phyloP scores from a whole-genome alignment of 345 rosid species.

The Moricandia moricandioides region DNA sequence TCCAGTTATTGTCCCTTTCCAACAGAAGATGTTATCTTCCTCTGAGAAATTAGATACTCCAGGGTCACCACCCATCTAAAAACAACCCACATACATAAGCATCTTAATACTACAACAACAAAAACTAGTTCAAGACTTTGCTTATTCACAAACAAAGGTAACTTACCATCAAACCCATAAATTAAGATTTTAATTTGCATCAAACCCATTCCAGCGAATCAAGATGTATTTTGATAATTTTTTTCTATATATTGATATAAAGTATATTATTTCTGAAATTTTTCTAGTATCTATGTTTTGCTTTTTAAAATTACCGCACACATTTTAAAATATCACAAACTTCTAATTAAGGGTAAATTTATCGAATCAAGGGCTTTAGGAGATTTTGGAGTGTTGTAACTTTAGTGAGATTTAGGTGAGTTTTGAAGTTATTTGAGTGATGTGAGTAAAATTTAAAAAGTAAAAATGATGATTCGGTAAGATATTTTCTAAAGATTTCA shows the following conservation, averaged over 20 bases:
- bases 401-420: no score
- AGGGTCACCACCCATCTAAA: conserved; percentile 86
- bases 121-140: background rate
- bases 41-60: conserved; percentile 96
- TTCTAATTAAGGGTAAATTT: no score
- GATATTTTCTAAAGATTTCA: no score
- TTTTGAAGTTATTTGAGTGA: no score
- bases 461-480: no score
- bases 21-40: conserved; percentile 91
- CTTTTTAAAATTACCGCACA: background rate
- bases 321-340: background rate
- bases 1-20: conserved; percentile 92
- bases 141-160: background rate
- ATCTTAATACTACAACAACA: background rate
- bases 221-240: background rate
- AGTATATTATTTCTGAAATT: background rate
- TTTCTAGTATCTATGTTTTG: background rate
- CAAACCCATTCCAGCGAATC: background rate
- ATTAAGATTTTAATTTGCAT: conserved; percentile 84
- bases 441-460: no score
- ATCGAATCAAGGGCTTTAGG: no score
- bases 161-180: conserved; percentile 95
- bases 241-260: background rate
- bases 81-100: conserved; percentile 7
- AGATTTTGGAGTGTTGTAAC: no score